These are phyloP conservation scores for Trichoderma gamsii DNA, from an alignment of 495 filamentous ascomycete species.

Conservation along the genomic window DNA sequence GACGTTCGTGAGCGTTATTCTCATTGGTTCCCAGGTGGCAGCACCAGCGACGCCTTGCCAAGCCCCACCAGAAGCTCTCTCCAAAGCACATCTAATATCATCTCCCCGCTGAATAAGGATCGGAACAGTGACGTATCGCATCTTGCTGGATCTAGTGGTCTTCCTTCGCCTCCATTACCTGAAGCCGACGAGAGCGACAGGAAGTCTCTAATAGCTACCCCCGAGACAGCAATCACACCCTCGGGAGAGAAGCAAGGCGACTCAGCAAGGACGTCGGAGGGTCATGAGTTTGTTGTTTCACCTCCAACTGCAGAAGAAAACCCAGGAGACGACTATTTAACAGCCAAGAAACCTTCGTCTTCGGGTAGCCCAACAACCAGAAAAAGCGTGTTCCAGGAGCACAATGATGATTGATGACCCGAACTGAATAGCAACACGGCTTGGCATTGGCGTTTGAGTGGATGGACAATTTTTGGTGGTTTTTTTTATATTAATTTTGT, in stretches of 20 bases:
- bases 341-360: slow-evolving; percentile 15
- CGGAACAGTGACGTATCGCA: slow-evolving; percentile 18
- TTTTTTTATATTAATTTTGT: neutral
- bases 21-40: slow-evolving; percentile 21
- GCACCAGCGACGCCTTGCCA: slow-evolving; percentile 3
- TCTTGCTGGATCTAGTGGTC: slow-evolving; percentile 11
- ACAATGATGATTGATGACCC: slow-evolving; percentile 23
- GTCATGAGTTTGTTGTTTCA: slow-evolving; percentile 20
- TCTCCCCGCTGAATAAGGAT: slow-evolving; percentile 27
- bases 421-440: neutral
- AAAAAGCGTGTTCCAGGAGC: slow-evolving; percentile 35
- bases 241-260: neutral
- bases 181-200: slow-evolving; percentile 10
- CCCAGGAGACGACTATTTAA: slow-evolving; percentile 26
- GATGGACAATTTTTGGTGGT: neutral
- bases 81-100: slow-evolving; percentile 15
- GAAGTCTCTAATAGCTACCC: slow-evolving; percentile 17
- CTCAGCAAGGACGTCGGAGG: neutral
- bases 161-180: slow-evolving; percentile 24
- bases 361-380: slow-evolving; percentile 22
- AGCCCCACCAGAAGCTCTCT: slow-evolving; percentile 21
- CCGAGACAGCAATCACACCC: neutral
- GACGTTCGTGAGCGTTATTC: slow-evolving; percentile 28
- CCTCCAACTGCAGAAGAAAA: slow-evolving; percentile 23
- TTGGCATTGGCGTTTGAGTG: neutral